Conservation (phyloP, 371 early-diverging fungal genomes). For the Amoeboaphelidium occidentale region DNA sequence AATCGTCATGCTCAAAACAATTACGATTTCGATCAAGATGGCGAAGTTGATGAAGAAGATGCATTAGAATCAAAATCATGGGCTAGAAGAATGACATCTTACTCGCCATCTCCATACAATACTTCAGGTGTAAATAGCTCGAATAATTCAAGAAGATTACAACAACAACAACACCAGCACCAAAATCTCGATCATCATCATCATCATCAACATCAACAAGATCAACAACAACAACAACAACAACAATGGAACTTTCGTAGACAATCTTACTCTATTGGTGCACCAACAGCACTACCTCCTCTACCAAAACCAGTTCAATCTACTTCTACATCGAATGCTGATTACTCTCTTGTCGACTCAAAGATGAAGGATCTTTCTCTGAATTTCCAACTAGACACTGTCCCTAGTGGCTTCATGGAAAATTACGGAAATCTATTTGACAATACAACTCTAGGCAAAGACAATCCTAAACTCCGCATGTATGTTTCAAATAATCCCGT, state of each 20-base stretch:
- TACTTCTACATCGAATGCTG: neutral
- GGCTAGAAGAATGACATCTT: too few species aligned
- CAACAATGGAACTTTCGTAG: neutral
- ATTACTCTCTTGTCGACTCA: neutral
- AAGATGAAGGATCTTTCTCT: neutral
- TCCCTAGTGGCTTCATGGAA: neutral
- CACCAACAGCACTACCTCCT: neutral
- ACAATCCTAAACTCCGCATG: neutral
- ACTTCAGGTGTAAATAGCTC: too few species aligned
- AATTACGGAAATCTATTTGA: neutral
- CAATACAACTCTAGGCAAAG: neutral
- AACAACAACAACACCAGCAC: too few species aligned
- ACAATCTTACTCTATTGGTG: neutral
- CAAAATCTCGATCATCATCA: too few species aligned
- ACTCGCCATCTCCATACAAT: too few species aligned
- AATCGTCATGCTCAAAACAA: neutral
- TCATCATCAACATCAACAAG: neutral
- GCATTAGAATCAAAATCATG: neutral
- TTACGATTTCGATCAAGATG: neutral
- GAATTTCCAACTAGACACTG: neutral
- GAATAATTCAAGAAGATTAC: too few species aligned
- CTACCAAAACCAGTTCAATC: neutral
- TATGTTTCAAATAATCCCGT: neutral
- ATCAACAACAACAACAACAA: neutral
- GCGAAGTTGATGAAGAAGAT: neutral